Base-by-base conservation (phyloP, 163 green algal species). In the Picocystis sp. region DNA sequence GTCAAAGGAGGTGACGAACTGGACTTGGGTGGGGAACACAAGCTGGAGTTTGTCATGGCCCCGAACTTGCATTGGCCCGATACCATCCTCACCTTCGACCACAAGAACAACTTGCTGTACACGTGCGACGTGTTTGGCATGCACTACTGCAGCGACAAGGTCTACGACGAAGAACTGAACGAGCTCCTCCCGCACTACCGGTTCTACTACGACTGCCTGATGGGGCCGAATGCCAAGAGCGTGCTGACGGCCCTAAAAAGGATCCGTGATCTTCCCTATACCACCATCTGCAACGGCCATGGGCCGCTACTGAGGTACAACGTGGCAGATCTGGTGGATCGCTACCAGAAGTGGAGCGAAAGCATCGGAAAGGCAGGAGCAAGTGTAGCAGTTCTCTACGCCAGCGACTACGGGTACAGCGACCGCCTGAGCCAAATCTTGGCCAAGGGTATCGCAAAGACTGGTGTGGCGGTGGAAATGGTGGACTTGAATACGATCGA, bases 201-300 rank as follows among this genome's bases (percentile, higher is more conserved):
- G 21, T 94, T 94, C 67, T 95, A 95, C 67, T 94, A 94, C 59
- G 82, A 96, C 61, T 94, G 86, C 75, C 68, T 96, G 45, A 95
- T 95, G 87, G 75, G 74, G 50, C 84, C 86, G 56, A 95, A 95
- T 69, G 74, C 85, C 25, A 81, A 81, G 51, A 82, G 67, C 3
- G 86, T 96, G 48, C 71, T 81, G 38, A 92, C 81, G 1, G 87
- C 87, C 2, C 69, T 96, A 45, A 73, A 77, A 45, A 93, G 92
- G 69, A 60, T 67, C 41, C 22, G 49, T 51, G 78, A 85, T 59
- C 67, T 86, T 55, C 51, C 70, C 38, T 95, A 77, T 64, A 60
- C 58, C 25, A 77, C 69, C 22, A 84, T 96, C 35, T 81, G 75
- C 47, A 91, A 76, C 50, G 87, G 87, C 1, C 87, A 96, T 63